Percentiles rank a stretch among this genome's conserved stretches.
These are phyloP conservation scores for Phytophthora pini DNA, from an alignment of 352 stramenopile species.

Conservation along the genomic window DNA sequence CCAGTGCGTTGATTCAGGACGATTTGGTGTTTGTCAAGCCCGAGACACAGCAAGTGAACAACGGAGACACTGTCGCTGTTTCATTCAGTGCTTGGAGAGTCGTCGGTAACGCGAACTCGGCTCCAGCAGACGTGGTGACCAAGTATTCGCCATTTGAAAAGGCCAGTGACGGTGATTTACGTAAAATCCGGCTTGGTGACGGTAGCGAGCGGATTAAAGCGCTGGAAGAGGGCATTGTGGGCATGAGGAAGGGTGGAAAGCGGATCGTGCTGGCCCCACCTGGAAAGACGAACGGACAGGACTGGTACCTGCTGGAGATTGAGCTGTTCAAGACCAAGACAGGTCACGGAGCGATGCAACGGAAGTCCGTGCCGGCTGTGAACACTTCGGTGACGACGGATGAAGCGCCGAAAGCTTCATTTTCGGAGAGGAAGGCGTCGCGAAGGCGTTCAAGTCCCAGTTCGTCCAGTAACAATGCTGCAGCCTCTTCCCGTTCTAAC, in stretches of 20 bases:
- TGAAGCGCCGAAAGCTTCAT: conserved; percentile 18
- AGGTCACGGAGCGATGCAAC: conserved; percentile 32
- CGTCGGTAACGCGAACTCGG: conserved; percentile 66
- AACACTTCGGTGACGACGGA: conserved; percentile 25
- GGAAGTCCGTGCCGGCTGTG: conserved; percentile 37
- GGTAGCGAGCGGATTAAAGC: conserved; percentile 86
- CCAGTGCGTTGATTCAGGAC: conserved; percentile 57
- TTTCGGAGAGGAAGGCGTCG: conserved; percentile 32
- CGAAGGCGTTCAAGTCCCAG: conserved; percentile 44
- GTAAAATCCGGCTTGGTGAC: conserved; percentile 83
- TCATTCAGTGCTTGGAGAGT: conserved; percentile 80
- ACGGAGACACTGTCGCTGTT: conserved; percentile 70
- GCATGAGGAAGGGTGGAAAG: conserved; percentile 90
- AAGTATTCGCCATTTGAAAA: conserved; percentile 87
- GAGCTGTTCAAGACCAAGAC: conserved; percentile 79
- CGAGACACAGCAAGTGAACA: conserved; percentile 42
- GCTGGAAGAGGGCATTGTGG: conserved; percentile 87
- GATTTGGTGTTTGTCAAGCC: conserved; percentile 54
- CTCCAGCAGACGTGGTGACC: conserved; percentile 67
- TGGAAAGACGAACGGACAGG: conserved; percentile 78
- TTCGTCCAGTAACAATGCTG: conserved; percentile 13
- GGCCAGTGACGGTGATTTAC: conserved; percentile 48
- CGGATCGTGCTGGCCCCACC: conserved; percentile 90
- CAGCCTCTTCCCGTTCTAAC: conserved; percentile 28
- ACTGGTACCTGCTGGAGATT: conserved; percentile 87